Conservation (phyloP, 257 asterid species). For the Parsonsia alboflavescens region DNA sequence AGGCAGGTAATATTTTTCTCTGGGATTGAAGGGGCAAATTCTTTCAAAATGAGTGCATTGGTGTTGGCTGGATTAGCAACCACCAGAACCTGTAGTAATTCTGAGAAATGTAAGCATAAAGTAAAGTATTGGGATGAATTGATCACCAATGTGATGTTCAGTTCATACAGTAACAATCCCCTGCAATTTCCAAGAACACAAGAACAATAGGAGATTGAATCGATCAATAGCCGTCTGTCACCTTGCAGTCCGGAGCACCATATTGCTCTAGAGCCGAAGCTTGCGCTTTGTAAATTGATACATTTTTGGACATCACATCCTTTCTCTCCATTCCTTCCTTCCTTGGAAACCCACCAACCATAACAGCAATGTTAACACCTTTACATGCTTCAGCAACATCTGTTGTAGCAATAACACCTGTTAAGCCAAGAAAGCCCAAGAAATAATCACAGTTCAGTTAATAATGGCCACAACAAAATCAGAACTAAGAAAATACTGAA, state of each 20-base stretch:
- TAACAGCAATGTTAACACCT: slow-evolving; percentile 54
- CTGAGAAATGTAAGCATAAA: background rate
- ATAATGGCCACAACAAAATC: background rate
- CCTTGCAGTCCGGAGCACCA: slow-evolving; percentile 79
- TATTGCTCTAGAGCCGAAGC: slow-evolving; percentile 69
- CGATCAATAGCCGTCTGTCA: slow-evolving; percentile 12
- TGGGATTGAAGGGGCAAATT: slow-evolving; percentile 66
- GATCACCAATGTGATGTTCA: background rate
- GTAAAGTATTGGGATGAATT: background rate
- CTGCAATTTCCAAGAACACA: background rate
- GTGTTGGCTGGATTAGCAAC: slow-evolving; percentile 91
- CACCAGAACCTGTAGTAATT: slow-evolving; percentile 48
- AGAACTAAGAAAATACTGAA: background rate
- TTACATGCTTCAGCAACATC: slow-evolving; percentile 58
- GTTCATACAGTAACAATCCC: background rate
- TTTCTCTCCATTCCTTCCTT: slow-evolving; percentile 88
- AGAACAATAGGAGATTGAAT: too few relatives aligned
- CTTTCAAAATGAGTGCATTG: slow-evolving; percentile 67
- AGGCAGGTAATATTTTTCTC: slow-evolving; percentile 73
- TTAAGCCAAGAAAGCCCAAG: background rate
- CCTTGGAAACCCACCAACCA: slow-evolving; percentile 68
- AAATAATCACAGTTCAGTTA: background rate
- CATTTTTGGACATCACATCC: slow-evolving; percentile 69
- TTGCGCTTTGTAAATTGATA: slow-evolving; percentile 65
- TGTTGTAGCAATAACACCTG: slow-evolving; percentile 72